These are phyloP conservation scores for Rhizoctonia solani DNA, from an alignment of 1,284 basidiomycete genomes.

Conservation along the genomic window DNA sequence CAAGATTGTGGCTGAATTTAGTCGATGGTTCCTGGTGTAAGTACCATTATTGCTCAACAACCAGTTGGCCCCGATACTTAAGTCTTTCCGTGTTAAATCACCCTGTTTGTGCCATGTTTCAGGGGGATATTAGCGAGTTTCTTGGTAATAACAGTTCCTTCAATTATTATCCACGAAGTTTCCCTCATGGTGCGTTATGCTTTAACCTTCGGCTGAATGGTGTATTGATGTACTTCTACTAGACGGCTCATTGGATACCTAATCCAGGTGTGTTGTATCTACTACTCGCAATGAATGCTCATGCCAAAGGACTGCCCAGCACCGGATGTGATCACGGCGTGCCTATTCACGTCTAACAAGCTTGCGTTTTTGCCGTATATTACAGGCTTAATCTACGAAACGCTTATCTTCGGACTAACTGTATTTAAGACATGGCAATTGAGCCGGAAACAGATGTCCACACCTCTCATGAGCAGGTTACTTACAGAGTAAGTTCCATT, in stretches of 20 bases:
- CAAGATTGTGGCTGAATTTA: not conserved
- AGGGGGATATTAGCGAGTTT: not conserved
- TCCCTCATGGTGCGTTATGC: not conserved
- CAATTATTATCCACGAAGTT: not conserved
- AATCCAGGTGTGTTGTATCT: conserved; percentile 2
- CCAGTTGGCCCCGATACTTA: not conserved
- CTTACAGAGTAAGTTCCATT: conserved; percentile 8
- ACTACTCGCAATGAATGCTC: not conserved
- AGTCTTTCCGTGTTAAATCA: not conserved
- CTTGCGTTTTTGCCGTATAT: conserved; percentile 7
- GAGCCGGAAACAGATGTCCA: not conserved
- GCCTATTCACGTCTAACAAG: not conserved
- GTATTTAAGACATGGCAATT: conserved; percentile 11
- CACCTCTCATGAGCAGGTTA: conserved; percentile 2
- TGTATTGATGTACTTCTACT: not conserved
- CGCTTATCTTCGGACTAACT: conserved; percentile 4
- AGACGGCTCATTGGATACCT: not conserved
- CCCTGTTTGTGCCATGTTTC: not conserved
- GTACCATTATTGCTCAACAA: not conserved
- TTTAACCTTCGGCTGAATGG: not conserved
- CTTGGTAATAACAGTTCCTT: not conserved
- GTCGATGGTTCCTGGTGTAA: conserved; percentile 7
- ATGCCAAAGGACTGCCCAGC: not conserved
- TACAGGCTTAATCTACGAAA: conserved; percentile 3
- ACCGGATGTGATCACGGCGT: conserved; percentile 12